Percentiles rank a stretch among this genome's conserved stretches.
These are phyloP conservation scores for Sergeia podlipaevii DNA, from an alignment of 208 protist genomes.

Conservation along the genomic window DNA sequence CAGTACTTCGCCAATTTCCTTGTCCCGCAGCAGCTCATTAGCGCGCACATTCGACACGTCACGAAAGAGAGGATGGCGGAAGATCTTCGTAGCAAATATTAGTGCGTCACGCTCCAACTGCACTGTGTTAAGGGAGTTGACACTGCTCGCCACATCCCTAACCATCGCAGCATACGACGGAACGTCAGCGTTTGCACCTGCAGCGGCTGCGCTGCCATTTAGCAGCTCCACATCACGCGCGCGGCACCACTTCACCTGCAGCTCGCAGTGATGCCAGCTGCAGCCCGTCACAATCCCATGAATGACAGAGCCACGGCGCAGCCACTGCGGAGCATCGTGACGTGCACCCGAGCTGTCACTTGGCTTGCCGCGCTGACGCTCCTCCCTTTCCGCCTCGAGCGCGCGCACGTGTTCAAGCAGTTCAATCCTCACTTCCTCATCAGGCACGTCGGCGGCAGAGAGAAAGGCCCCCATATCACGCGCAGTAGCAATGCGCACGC, in stretches of 20 bases:
- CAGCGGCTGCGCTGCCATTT: slow-evolving; percentile 3
- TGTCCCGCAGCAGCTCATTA: slow-evolving; percentile 59
- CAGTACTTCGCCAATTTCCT: slow-evolving; percentile 78
- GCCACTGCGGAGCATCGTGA: slow-evolving; percentile 33
- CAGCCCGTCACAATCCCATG: slow-evolving; percentile 64
- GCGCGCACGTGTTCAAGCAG: slow-evolving; percentile 43
- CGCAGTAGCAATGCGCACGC: slow-evolving; percentile 62
- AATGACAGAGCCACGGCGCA: slow-evolving; percentile 60
- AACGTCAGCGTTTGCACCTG: slow-evolving; percentile 8
- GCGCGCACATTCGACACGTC: slow-evolving; percentile 41
- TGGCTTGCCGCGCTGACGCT: slow-evolving; percentile 1
- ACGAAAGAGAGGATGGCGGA: slow-evolving; percentile 73
- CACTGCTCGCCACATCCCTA: slow-evolving; percentile 47
- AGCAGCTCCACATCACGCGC: slow-evolving; percentile 20
- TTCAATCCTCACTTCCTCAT: slow-evolving; percentile 47
- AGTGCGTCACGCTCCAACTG: slow-evolving; percentile 42
- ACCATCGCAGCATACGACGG: slow-evolving; percentile 30
- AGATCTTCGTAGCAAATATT: slow-evolving; percentile 78
- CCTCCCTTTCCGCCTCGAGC: slow-evolving; percentile 24
- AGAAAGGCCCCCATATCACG: slow-evolving; percentile 65
- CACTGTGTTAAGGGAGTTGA: slow-evolving; percentile 57
- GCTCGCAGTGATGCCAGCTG: slow-evolving; percentile 66
- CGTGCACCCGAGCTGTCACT: not conserved
- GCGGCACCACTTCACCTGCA: slow-evolving; percentile 68
- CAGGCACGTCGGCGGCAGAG: slow-evolving; percentile 40